Evolutionary conservation across 768 basidiomycete genomes (phyloP), one percentile per base, ranked within the genome.

Genomic region (Coprinellus micaceus): DNA sequence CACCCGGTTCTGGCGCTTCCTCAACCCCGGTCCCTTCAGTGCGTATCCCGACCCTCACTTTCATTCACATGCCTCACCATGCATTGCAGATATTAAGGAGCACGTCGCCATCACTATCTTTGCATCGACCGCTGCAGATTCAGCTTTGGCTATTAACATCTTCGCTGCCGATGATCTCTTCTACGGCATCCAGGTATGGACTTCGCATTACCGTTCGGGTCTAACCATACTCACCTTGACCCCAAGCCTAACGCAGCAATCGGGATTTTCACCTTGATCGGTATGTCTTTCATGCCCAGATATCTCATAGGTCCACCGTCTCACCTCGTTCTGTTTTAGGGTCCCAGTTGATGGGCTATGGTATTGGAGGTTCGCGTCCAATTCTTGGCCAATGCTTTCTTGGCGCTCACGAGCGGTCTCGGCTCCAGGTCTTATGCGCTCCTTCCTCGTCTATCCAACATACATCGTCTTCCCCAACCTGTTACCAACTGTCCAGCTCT

Each of bases 11-110:
- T 84, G 80, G 79, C 66, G 77, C n/a, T 83, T 80, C 63, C 67
- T 84, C 50, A 85, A 85, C 63, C 84, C 83, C 3, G 82, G 83
- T 0, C 81, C 81, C 21, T 85, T 85, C 72, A 85, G 84, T 74
- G 73, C 68, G 62, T 54, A 24, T 36, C 46, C 30, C n/a, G 36
- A 52, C 26, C n/a, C 36, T 24, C 22, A 6, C 33, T 26, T 24
- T 49, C 24, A 13, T 52, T 25, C 13, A 22, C 24, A 33, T n/a
- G 24, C 25, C 25, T 45, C n/a, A 41, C 39, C 21, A 17, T 17
- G 30, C n/a, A 13, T 22, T 44, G 2, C 43, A 80, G 77, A 81
- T 58, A 71, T 75, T 64, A 77, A 76, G 64, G 84, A 86, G 61
- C 83, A 86, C 61, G 82, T 83, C 7, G 78, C 78, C 15, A 84